Conservation (phyloP, 305 asterid genomes). For the Solanum hybrid region DNA sequence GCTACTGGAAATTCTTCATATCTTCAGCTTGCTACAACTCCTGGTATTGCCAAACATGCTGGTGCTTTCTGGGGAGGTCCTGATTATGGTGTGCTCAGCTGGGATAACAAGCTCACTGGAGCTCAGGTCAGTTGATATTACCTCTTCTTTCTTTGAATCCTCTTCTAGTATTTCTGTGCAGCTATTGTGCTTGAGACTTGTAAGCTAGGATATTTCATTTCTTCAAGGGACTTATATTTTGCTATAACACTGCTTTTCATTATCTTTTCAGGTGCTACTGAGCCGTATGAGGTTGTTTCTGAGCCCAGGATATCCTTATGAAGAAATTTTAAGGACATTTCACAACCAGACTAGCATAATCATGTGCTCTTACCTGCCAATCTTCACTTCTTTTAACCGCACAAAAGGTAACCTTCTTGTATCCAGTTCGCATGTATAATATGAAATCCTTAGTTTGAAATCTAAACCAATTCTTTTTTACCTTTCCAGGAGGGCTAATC, state of each 20-base stretch:
- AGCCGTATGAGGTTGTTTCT: constrained; percentile 84
- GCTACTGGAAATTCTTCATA: constrained; percentile 88
- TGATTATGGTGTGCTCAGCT: constrained; percentile 84
- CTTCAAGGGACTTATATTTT: neutral
- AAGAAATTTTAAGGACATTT: constrained; percentile 72
- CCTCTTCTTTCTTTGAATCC: neutral
- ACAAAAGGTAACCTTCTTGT: constrained; percentile 50
- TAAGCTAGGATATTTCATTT: neutral
- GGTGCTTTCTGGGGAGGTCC: constrained; percentile 99
- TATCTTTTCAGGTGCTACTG: constrained; percentile 54
- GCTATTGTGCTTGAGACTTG: neutral
- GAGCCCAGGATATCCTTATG: constrained; percentile 96
- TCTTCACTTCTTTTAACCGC: constrained; percentile 72
- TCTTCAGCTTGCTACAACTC: constrained; percentile 81
- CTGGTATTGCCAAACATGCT: constrained; percentile 73
- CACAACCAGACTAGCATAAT: constrained; percentile 88
- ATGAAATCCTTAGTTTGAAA: neutral
- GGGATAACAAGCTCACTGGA: constrained; percentile 97
- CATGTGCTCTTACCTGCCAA: constrained; percentile 92
- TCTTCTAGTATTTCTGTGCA: neutral
- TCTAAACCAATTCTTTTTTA: neutral
- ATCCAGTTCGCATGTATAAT: neutral
- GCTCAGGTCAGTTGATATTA: constrained; percentile 55
- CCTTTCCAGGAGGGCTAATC: constrained; percentile 72
- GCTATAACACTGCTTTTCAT: constrained; percentile 4